Base-by-base conservation (phyloP, 768 basidiomycete genomes). In the Agrocybe chaxingu region DNA sequence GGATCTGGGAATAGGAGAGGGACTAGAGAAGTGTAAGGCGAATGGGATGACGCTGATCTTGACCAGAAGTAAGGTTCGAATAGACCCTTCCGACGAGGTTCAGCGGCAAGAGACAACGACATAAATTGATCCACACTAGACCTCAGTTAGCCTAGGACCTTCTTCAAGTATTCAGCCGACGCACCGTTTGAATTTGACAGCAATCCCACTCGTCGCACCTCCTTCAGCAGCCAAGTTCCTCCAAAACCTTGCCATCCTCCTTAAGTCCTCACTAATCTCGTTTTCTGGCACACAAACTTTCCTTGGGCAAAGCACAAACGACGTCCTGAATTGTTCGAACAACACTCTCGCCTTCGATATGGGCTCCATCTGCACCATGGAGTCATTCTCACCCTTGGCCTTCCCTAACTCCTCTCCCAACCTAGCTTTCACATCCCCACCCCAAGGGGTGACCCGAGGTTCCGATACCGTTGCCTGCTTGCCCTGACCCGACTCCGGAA, bases 41-140 rank as follows among this genome's bases (percentile, higher is more conserved):
- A 60, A 35, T 71, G 64, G 5, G 62, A 52, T 2, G 70, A 63
- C 19, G 64, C 58, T 9, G 72, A 53, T 39, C 77, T 75, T 4
- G 74, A 70, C 88, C 88, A 92, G 66, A 85, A 89, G 56, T 84
- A 80, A 0, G 88, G 87, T 55, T 89, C 87, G 49, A 88, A 91
- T 1, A 85, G 66, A 7, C 87, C 86, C 62, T 78, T 83, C n/a
- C 83, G 74, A 16, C 84, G 78, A 6, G 88, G 82, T 58, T 92
- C 90, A 11, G 85, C 81, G 35, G 86, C 81, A 32, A 89, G 64
- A 2, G 90, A 92, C 13, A 89, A 71, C 0, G 85, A 81, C 79
- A 85, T 86, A 58, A 89, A 91, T 53, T 88, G 86, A 19, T 88
- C 88, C 53, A 87, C 69, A 7, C 86, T 89, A 55, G n/a, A 43